These are phyloP conservation scores for Agroathelia rolfsii DNA, from an alignment of 1,284 basidiomycete species.

Conservation along the genomic window DNA sequence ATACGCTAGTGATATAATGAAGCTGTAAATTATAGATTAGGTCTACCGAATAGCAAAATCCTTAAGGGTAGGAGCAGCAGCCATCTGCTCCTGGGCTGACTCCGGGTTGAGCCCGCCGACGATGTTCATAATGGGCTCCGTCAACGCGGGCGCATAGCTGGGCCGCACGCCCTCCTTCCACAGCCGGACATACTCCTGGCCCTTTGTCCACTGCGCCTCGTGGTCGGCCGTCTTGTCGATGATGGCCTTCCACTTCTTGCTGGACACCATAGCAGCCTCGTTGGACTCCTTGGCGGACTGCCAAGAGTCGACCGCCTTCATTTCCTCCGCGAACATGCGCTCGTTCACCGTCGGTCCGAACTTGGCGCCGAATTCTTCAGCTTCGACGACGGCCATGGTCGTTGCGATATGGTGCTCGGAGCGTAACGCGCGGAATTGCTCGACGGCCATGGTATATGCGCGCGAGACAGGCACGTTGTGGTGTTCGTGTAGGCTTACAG, in stretches of 20 bases:
- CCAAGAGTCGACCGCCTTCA: constrained; percentile 48
- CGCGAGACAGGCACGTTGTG: constrained; percentile 62
- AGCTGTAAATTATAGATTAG: too few relatives aligned
- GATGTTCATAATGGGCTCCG: constrained; percentile 22
- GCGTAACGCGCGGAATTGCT: constrained; percentile 80
- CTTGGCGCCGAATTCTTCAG: constrained; percentile 65
- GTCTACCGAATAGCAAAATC: too few relatives aligned
- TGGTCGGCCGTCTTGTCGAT: constrained; percentile 36
- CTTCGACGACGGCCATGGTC: constrained; percentile 73
- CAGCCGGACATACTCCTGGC: constrained; percentile 56
- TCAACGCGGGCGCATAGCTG: constrained; percentile 45
- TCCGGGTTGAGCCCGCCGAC: constrained; percentile 11
- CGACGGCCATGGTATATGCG: constrained; percentile 75
- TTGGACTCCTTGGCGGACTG: constrained; percentile 45
- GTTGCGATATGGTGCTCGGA: constrained; percentile 77
- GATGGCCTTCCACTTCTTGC: constrained; percentile 69
- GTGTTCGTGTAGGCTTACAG: constrained; percentile 65
- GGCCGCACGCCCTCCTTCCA: constrained; percentile 64
- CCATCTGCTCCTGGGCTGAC: constrained; percentile 10
- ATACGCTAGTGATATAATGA: too few relatives aligned
- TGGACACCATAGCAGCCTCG: constrained; percentile 47
- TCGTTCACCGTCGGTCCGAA: constrained; percentile 58
- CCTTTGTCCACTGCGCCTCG: constrained; percentile 49
- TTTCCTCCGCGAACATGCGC: constrained; percentile 52
- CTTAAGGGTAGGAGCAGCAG: too few relatives aligned